phyloP scores from a whole-genome alignment of 192 early-diverging fungal species.

The Coemansia sp. region DNA sequence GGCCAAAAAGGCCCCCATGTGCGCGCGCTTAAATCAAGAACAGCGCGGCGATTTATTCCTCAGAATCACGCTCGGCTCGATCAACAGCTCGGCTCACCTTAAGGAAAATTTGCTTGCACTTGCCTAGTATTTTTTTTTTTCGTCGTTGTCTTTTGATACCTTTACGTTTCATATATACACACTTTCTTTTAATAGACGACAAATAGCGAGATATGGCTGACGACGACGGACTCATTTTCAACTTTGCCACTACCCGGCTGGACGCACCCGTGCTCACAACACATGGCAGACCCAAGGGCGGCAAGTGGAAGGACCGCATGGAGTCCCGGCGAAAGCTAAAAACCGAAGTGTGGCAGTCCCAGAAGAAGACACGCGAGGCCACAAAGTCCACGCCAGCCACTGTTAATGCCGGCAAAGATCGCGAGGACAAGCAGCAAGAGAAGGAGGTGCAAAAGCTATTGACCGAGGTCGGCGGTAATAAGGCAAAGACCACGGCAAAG shows the following conservation, averaged over 20 bases:
- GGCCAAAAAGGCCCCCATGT: neutral
- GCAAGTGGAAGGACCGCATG: slow-evolving; percentile 55
- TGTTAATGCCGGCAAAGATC: neutral
- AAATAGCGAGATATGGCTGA: slow-evolving; percentile 49
- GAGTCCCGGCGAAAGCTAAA: slow-evolving; percentile 32
- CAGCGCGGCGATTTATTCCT: neutral
- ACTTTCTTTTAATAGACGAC: neutral
- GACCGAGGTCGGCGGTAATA: slow-evolving; percentile 41
- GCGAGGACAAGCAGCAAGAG: slow-evolving; percentile 25
- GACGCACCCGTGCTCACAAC: slow-evolving; percentile 19
- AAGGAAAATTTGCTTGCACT: neutral
- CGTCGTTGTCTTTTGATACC: neutral
- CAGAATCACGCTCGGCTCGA: neutral
- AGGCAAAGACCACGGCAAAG: slow-evolving; percentile 13
- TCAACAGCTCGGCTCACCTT: neutral
- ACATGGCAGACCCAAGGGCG: slow-evolving; percentile 38
- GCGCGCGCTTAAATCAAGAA: neutral
- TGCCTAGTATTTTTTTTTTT: neutral
- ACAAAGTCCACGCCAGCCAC: neutral
- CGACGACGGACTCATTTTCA: slow-evolving; percentile 72
- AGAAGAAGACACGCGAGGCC: slow-evolving; percentile 14
- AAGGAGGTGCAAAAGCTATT: slow-evolving; percentile 28
- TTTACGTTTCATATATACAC: slow-evolving; percentile 7
- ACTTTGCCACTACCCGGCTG: slow-evolving; percentile 50
- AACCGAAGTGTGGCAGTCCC: slow-evolving; percentile 37